phyloP scores from a whole-genome alignment of 1,284 basidiomycete species.

The Volvariella volvacea region DNA sequence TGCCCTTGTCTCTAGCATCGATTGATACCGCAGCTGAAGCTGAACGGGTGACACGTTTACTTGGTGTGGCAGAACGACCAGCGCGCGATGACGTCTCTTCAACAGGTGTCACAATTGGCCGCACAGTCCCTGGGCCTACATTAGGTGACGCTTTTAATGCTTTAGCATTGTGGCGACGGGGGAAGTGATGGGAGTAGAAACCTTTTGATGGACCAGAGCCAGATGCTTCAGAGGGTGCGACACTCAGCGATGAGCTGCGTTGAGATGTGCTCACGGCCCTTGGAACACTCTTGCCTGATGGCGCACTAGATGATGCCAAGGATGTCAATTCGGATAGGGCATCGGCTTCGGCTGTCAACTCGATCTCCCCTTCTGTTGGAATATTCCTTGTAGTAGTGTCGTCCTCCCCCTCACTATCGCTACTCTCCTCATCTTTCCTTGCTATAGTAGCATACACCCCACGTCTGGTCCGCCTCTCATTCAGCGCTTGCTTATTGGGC shows the following conservation, averaged over 20 bases:
- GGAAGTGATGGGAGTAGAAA: constrained; percentile 6
- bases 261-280: neutral
- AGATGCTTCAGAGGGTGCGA: constrained; percentile 13
- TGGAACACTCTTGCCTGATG: neutral
- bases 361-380: constrained; percentile 41
- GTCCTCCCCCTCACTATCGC: constrained; percentile 45
- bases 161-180: constrained; percentile 4
- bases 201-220: constrained; percentile 11
- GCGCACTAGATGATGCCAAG: constrained; percentile 2
- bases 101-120: constrained; percentile 21
- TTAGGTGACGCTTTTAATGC: too few relatives aligned
- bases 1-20: constrained; percentile 18
- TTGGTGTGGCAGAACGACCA: constrained; percentile 9
- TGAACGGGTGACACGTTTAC: constrained; percentile 26
- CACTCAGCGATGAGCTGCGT: constrained; percentile 3
- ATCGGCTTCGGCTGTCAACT: constrained; percentile 42
- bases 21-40: constrained; percentile 14
- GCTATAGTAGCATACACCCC: constrained; percentile 68
- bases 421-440: constrained; percentile 47
- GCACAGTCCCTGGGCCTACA: neutral
- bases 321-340: constrained; percentile 10
- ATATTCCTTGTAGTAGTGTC: constrained; percentile 38
- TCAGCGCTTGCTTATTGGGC: constrained; percentile 21
- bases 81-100: constrained; percentile 17
- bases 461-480: constrained; percentile 65